A percentile compares a stretch with the other conserved stretches of the same genome.
Evolutionary conservation across 2,329 filamentous ascomycete genomes (phyloP).

Genomic region (Aspergillus ochraceus): DNA sequence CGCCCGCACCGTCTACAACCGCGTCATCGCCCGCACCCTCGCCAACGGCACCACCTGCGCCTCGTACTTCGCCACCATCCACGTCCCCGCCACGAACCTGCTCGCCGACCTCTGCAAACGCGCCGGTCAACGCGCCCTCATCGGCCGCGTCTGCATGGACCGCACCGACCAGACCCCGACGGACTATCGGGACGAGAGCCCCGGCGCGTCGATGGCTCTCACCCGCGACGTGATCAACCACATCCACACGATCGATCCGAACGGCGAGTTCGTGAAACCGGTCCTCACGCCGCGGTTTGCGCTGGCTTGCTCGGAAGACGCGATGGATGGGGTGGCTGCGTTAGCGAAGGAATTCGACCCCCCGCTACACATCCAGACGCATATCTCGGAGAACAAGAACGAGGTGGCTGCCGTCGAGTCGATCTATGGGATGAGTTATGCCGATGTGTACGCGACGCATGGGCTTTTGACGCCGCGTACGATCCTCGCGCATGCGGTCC

Average conservation of each 20-base stretch:
- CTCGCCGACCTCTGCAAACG: conserved; percentile 79
- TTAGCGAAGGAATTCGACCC: conserved; percentile 64
- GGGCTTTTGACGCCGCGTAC: conserved; percentile 70
- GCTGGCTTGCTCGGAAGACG: conserved; percentile 51
- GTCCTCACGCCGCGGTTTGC: conserved; percentile 74
- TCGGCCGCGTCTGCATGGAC: conserved; percentile 97
- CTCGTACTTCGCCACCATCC: conserved; percentile 90
- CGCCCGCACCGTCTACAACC: conserved; percentile 64
- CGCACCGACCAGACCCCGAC: conserved; percentile 62
- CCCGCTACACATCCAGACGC: conserved; percentile 71
- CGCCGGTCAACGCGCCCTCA: conserved; percentile 81
- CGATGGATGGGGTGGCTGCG: conserved; percentile 63
- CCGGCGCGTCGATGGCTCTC: conserved; percentile 56
- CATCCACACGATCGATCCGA: conserved; percentile 67
- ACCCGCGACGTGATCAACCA: conserved; percentile 65
- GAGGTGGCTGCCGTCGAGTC: conserved; percentile 70
- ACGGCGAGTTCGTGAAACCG: conserved; percentile 62
- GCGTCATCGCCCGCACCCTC: conserved; percentile 76
- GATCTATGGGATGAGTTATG: conserved; percentile 66
- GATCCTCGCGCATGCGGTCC: conserved; percentile 82
- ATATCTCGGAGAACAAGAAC: conserved; percentile 77
- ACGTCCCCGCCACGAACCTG: conserved; percentile 85
- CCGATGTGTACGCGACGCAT: conserved; percentile 73
- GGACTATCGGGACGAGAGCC: conserved; percentile 75
- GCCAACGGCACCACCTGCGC: conserved; percentile 90